Base-by-base conservation (phyloP, 2,329 filamentous ascomycete genomes). In the Calycina herbarum region DNA sequence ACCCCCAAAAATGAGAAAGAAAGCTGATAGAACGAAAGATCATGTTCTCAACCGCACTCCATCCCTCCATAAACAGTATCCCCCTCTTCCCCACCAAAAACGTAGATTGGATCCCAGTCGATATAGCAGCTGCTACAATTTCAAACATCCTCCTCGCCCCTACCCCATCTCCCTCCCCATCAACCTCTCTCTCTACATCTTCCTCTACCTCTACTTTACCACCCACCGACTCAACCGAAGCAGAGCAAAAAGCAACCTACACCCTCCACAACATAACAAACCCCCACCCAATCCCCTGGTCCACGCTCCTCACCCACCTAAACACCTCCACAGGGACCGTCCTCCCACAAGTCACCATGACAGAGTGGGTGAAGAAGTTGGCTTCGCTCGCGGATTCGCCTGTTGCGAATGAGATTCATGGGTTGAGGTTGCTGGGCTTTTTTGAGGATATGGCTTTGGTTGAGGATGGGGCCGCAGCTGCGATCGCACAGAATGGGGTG, bases 241-340 rank as follows among this genome's bases (percentile, higher is more conserved):
- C 27, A 13, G 40, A 60, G 24, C 6, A 54, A 6, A 17, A 42
- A 40, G 57, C 31, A 2, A 59, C 51, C 6, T 72, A 73, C 51
- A 20, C 58, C 1, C 69, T 73, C 24, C 70, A 72, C 35, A 75
- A 75, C n/a, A 74, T 75, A 17, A 65, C 68, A 13, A 75, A 75
- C 57, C 71, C 73, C 0, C 17, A 66, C 7, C 62, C 67, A 1
- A 67, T 73, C 2, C 20, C 68, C 1, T 75, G 72, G 72, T 17
- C 33, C 0, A 17, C 31, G 0, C 63, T 74, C 1, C 42, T 74
- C 0, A 27, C 31, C 13, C 17, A 40, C 35, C 24, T 35, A 27
- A 5, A 29, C 3, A 42, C 38, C 5, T 20, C 35, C 6, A 57
- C 35, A 1, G 10, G 27, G 0, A 48, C 20, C 10, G 45, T 31